phyloP scores from a whole-genome alignment of 805 yeast genomes.

The Ascoidea asiatica region DNA sequence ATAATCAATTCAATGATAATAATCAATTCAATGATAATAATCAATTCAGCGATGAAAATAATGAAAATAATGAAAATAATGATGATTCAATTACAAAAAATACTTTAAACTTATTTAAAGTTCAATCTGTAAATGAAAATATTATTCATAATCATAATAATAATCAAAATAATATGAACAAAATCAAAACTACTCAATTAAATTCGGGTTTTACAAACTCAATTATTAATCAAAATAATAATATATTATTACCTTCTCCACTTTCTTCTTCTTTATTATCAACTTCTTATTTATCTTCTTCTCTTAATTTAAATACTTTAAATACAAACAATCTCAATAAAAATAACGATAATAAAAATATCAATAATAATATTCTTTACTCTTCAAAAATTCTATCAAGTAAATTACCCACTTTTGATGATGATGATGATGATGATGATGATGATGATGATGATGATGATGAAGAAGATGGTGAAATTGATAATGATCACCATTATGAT shows the following conservation, averaged over 20 bases:
- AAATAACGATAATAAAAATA: not conserved
- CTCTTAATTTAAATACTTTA: not conserved
- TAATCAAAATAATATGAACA: not conserved
- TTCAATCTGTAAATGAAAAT: not conserved
- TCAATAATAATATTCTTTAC: slow-evolving; percentile 5
- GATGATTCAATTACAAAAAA: too few species aligned
- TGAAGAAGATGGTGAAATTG: not conserved
- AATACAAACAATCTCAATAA: not conserved
- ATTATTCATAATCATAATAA: not conserved
- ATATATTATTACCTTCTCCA: not conserved
- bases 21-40: not conserved
- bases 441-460: not conserved
- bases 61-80: too few species aligned
- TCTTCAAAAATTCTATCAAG: slow-evolving; percentile 4
- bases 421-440: not conserved
- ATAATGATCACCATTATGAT: not conserved
- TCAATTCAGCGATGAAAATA: not conserved
- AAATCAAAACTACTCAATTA: too few species aligned
- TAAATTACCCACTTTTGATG: slow-evolving; percentile 3
- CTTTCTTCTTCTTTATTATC: not conserved
- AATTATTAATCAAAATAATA: too few species aligned
- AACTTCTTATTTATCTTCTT: not conserved
- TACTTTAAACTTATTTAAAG: not conserved
- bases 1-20: not conserved
- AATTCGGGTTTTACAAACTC: not conserved